phyloP scores from a whole-genome alignment of 1,139 yeast species.

The Yamadazyma dushanensis region DNA sequence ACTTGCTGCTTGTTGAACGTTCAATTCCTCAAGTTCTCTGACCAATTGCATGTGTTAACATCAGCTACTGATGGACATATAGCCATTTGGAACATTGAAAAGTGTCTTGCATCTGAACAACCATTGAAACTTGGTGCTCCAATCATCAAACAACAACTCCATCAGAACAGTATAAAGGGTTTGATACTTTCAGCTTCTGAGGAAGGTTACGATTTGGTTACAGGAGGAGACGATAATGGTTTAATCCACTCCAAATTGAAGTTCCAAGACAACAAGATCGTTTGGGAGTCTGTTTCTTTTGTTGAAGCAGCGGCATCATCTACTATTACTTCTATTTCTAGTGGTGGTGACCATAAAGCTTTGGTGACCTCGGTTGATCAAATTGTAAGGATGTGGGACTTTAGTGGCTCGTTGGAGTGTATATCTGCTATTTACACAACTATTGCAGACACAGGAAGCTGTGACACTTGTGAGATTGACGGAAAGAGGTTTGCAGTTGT shows the following conservation, averaged over 20 bases:
- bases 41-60: slow-evolving; percentile 40
- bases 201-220: slow-evolving; percentile 39
- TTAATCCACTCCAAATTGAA: slow-evolving; percentile 46
- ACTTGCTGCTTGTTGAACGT: slow-evolving; percentile 77
- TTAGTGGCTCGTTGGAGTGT: slow-evolving; percentile 33
- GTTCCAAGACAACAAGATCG: slow-evolving; percentile 18
- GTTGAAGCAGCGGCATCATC: slow-evolving; percentile 74
- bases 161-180: slow-evolving; percentile 82
- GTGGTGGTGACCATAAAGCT: slow-evolving; percentile 21
- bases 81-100: slow-evolving; percentile 54
- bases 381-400: slow-evolving; percentile 63
- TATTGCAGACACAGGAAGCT: slow-evolving; percentile 87
- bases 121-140: slow-evolving; percentile 21
- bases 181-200: slow-evolving; percentile 17
- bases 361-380: slow-evolving; percentile 79
- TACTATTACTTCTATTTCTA: slow-evolving; percentile 69
- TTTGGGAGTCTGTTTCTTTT: slow-evolving; percentile 29
- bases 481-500: slow-evolving; percentile 37
- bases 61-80: slow-evolving; percentile 86
- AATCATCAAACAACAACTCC: slow-evolving; percentile 53
- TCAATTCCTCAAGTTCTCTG: slow-evolving; percentile 38
- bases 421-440: slow-evolving; percentile 62
- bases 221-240: slow-evolving; percentile 95
- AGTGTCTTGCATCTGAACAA: slow-evolving; percentile 3
- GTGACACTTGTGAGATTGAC: slow-evolving; percentile 37